Evolutionary conservation across 1,139 yeast species (phyloP).

Genomic region (Taphrina deformans): DNA sequence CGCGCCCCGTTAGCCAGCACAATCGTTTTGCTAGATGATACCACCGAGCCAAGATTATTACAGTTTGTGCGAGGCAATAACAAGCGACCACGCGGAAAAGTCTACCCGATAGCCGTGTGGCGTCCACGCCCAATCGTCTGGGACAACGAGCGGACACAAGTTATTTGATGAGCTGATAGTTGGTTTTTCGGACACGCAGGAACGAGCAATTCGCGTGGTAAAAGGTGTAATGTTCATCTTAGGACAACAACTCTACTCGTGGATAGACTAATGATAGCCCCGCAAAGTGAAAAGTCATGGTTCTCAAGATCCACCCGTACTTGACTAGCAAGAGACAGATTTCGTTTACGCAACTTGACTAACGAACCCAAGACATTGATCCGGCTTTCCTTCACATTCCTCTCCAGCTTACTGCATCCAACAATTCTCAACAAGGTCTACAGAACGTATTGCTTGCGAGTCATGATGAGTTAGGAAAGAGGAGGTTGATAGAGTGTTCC

Average conservation of each 20-base stretch:
- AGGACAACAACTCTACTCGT: constrained; percentile 6
- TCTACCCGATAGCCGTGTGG: neutral
- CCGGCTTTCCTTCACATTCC: neutral
- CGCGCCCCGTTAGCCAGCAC: no score
- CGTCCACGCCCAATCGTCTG: no score
- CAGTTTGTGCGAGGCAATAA: neutral
- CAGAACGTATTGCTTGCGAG: neutral
- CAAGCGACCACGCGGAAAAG: constrained; percentile 8
- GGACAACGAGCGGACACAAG: no score
- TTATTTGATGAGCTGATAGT: no score
- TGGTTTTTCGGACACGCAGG: no score
- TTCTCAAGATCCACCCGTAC: constrained; percentile 5
- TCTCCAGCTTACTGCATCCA: neutral
- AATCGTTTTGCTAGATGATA: no score
- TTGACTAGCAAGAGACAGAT: neutral
- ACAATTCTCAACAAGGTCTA: neutral
- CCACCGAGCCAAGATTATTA: neutral
- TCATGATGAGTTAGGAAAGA: neutral
- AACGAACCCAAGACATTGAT: constrained; percentile 27
- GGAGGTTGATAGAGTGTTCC: neutral
- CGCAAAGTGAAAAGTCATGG: constrained; percentile 6
- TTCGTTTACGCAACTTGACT: constrained; percentile 19
- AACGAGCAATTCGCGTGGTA: no score
- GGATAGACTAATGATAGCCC: neutral
- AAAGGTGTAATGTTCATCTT: neutral